Evolutionary conservation across 2,329 filamentous ascomycete species (phyloP).

Genomic region (Alternaria gansuensis): DNA sequence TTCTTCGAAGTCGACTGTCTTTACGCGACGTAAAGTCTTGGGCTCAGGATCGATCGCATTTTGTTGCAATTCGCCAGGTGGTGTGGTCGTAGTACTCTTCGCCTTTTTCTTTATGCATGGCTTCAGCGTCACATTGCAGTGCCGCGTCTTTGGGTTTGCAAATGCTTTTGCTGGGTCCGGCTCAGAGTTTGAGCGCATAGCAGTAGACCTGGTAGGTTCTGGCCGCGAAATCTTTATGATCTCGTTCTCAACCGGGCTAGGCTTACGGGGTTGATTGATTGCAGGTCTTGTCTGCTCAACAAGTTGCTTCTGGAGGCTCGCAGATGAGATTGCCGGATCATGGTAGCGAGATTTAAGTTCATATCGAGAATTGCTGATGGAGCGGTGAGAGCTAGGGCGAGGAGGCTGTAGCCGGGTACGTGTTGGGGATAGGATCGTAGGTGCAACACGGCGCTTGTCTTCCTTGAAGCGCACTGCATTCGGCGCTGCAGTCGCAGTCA

Average conservation of each 20-base stretch:
- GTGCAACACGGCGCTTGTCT: constrained; percentile 1
- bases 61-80: constrained; percentile 16
- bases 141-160: constrained; percentile 6
- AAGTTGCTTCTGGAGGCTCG: constrained; percentile 23
- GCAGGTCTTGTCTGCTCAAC: constrained; percentile 18
- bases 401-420: not conserved
- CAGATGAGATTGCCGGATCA: constrained; percentile 19
- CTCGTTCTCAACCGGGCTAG: constrained; percentile 7
- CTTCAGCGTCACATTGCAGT: constrained; percentile 30
- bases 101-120: constrained; percentile 41
- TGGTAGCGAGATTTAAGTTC: constrained; percentile 19
- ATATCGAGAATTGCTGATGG: constrained; percentile 23
- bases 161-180: constrained; percentile 9
- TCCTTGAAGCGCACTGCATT: constrained; percentile 6
- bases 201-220: constrained; percentile 2
- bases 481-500: constrained; percentile 5
- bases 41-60: not conserved
- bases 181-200: constrained; percentile 14
- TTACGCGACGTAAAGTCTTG: constrained; percentile 35
- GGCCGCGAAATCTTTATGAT: constrained; percentile 16
- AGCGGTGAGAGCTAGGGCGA: constrained; percentile 10
- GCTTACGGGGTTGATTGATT: not conserved
- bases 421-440: not conserved
- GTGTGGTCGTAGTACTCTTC: constrained; percentile 33
- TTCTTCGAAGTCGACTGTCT: constrained; percentile 46